Conservation (phyloP, 208 protist genomes). For the Leishmania major region DNA sequence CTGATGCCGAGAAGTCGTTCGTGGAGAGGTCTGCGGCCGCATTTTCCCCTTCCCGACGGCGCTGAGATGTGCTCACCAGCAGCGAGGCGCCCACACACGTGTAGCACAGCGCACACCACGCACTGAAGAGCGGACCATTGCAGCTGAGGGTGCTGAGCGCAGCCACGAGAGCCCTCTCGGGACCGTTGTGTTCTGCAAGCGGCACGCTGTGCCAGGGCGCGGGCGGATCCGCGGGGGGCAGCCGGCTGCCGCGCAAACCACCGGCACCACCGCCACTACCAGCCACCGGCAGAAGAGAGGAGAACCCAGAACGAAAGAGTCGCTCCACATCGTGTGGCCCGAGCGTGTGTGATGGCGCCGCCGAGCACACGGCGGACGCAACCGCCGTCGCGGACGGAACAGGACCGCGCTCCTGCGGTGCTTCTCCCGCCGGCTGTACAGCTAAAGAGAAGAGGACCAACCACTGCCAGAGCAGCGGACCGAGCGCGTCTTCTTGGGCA, state of each 20-base stretch:
- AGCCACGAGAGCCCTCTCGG: background rate
- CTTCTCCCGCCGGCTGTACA: background rate
- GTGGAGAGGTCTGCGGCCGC: background rate
- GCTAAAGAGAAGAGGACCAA: conserved; percentile 14
- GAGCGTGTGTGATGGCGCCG: background rate
- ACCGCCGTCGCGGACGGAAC: background rate
- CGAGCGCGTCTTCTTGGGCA: conserved; percentile 12
- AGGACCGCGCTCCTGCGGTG: background rate
- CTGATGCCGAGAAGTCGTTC: background rate
- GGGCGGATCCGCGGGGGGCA: conserved; percentile 1
- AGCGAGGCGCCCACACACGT: conserved; percentile 10
- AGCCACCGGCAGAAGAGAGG: conserved; percentile 9
- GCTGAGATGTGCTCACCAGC: background rate
- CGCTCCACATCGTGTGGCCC: conserved; percentile 19
- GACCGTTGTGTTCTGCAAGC: background rate
- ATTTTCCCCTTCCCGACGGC: background rate
- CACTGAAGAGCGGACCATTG: conserved; percentile 28
- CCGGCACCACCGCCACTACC: background rate
- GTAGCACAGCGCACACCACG: conserved; percentile 30
- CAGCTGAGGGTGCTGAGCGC: conserved; percentile 11
- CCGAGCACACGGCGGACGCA: background rate
- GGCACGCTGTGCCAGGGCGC: conserved; percentile 18
- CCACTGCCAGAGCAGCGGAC: conserved; percentile 33
- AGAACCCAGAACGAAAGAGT: conserved; percentile 15
- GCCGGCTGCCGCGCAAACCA: background rate